Evolutionary conservation across 2,329 filamentous ascomycete genomes (phyloP).

Genomic region (Colletotrichum cuscutae): DNA sequence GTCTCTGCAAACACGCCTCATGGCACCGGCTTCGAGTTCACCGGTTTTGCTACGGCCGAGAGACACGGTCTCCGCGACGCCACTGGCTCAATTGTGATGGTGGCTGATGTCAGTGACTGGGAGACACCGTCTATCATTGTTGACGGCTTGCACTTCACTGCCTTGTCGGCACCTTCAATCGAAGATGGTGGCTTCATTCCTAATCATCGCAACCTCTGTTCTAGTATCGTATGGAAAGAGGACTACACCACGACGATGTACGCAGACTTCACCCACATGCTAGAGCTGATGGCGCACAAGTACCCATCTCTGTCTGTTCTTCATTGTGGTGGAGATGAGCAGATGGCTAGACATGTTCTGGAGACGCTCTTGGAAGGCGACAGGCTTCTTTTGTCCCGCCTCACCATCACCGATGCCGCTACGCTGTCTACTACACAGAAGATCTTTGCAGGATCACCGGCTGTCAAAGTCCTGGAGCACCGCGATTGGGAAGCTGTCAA

Average conservation of each 20-base stretch:
- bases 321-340: slow-evolving; percentile 46
- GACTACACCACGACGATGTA: slow-evolving; percentile 44
- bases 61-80: slow-evolving; percentile 50
- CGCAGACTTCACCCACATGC: slow-evolving; percentile 39
- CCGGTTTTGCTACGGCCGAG: slow-evolving; percentile 53
- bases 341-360: slow-evolving; percentile 40
- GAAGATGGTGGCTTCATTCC: slow-evolving; percentile 53
- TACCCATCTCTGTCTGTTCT: slow-evolving; percentile 50
- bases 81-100: slow-evolving; percentile 55
- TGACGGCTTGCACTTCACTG: slow-evolving; percentile 56
- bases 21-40: slow-evolving; percentile 47
- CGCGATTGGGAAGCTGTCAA: slow-evolving; percentile 36
- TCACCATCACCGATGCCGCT: slow-evolving; percentile 41
- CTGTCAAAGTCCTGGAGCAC: slow-evolving; percentile 43
- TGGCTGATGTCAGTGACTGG: slow-evolving; percentile 43
- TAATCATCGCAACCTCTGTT: slow-evolving; percentile 60
- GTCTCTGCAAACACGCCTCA: slow-evolving; percentile 52
- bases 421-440: slow-evolving; percentile 1
- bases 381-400: slow-evolving; percentile 47
- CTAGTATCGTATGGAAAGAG: slow-evolving; percentile 58
- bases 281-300: slow-evolving; percentile 51
- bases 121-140: slow-evolving; percentile 51
- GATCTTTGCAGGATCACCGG: slow-evolving; percentile 28
- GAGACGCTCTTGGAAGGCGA: slow-evolving; percentile 38
- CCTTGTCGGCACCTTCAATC: slow-evolving; percentile 43